Percentiles rank a stretch among this genome's conserved stretches.
These are phyloP conservation scores for Ziziphus jujuba DNA, from an alignment of 306 rosid species.

Conservation along the genomic window DNA sequence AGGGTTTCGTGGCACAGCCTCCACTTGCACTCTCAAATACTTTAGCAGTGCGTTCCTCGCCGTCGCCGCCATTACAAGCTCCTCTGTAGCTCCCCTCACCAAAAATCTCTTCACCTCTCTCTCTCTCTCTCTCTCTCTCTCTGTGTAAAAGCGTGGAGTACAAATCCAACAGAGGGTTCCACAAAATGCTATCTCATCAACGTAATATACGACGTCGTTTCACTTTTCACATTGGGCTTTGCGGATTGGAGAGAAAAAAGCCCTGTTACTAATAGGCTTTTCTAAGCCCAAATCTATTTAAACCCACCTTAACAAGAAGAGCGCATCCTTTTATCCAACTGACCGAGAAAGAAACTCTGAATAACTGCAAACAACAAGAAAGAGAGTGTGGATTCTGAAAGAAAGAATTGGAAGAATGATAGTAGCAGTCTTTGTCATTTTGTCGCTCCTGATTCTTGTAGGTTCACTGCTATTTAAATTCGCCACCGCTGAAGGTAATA, in stretches of 20 bases:
- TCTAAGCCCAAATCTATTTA: no score
- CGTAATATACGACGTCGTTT: no score
- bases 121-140: constrained; percentile 6
- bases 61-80: constrained; percentile 80
- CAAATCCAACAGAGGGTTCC: not conserved
- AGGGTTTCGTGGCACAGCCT: constrained; percentile 29
- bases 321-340: no score
- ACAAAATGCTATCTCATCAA: no score
- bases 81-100: not conserved
- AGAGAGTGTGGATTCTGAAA: not conserved
- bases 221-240: no score
- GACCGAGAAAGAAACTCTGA: no score
- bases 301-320: no score
- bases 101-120: not conserved
- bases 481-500: constrained; percentile 64
- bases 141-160: not conserved
- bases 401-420: not conserved
- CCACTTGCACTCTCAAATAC: constrained; percentile 70
- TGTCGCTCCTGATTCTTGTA: constrained; percentile 24
- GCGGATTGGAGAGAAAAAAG: no score
- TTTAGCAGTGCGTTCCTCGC: constrained; percentile 60
- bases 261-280: no score
- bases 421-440: constrained; percentile 24
- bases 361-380: no score
- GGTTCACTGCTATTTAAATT: constrained; percentile 44